Conservation (phyloP, 768 basidiomycete genomes). For the Leccinum longicurvipes region DNA sequence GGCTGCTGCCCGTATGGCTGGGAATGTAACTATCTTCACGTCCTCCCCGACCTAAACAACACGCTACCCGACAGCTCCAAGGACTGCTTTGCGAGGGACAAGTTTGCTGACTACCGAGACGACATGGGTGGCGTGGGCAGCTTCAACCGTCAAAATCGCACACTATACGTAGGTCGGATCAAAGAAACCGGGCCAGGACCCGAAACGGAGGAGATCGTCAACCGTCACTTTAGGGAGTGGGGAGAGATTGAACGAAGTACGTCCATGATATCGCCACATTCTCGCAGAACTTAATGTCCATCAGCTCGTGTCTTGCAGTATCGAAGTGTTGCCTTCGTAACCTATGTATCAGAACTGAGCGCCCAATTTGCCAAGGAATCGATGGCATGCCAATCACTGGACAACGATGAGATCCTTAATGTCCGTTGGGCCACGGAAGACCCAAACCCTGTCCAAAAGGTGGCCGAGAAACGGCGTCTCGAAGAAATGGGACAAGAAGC, state of each 20-base stretch:
- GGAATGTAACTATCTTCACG: slow-evolving; percentile 97
- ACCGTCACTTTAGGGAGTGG: slow-evolving; percentile 93
- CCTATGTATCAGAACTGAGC: slow-evolving; percentile 79
- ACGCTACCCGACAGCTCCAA: slow-evolving; percentile 86
- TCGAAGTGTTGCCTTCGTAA: slow-evolving; percentile 96
- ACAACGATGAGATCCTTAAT: slow-evolving; percentile 96
- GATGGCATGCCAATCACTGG: slow-evolving; percentile 97
- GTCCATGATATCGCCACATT: slow-evolving; percentile 29
- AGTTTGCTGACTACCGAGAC: slow-evolving; percentile 95
- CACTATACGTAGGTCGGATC: slow-evolving; percentile 91
- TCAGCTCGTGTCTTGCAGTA: slow-evolving; percentile 88
- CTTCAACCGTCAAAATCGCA: slow-evolving; percentile 91
- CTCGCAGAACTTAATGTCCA: slow-evolving; percentile 5
- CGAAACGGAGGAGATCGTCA: slow-evolving; percentile 90
- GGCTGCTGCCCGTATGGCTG: slow-evolving; percentile 98
- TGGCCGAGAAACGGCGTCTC: slow-evolving; percentile 77
- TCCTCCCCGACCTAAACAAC: slow-evolving; percentile 68
- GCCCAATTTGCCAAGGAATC: slow-evolving; percentile 98
- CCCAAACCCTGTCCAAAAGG: slow-evolving; percentile 90
- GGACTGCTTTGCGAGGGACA: slow-evolving; percentile 96
- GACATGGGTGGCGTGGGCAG: slow-evolving; percentile 99
- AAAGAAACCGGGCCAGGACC: slow-evolving; percentile 84
- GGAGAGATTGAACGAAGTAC: slow-evolving; percentile 88
- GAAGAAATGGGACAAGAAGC: slow-evolving; percentile 85
- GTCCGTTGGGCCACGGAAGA: slow-evolving; percentile 99